A percentile compares a stretch with the other conserved stretches of the same genome.
These are phyloP conservation scores for Singerocomus inundabilis DNA, from an alignment of 1,284 basidiomycete species.

Conservation along the genomic window DNA sequence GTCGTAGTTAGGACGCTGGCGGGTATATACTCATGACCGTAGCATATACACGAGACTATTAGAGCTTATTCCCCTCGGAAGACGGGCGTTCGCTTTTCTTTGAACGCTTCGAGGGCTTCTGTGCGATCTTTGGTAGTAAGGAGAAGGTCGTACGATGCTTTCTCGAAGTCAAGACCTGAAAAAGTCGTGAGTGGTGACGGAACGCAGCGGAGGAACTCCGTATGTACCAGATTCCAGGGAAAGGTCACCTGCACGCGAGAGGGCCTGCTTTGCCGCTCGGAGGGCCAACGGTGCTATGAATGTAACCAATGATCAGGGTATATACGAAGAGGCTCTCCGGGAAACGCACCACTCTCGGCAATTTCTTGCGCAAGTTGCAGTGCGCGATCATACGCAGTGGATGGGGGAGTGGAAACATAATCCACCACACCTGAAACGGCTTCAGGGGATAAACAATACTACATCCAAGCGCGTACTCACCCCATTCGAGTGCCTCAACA, in stretches of 20 bases:
- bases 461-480: slow-evolving; percentile 40
- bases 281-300: slow-evolving; percentile 81
- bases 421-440: slow-evolving; percentile 66
- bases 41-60: neutral
- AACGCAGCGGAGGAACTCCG: neutral
- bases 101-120: slow-evolving; percentile 88
- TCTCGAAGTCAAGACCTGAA: slow-evolving; percentile 83
- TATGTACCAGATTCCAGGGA: slow-evolving; percentile 68
- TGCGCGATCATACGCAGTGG: slow-evolving; percentile 65
- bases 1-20: slow-evolving; percentile 27
- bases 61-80: slow-evolving; percentile 74
- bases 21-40: neutral
- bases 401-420: slow-evolving; percentile 63
- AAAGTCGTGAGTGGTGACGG: slow-evolving; percentile 2
- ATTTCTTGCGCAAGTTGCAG: slow-evolving; percentile 65
- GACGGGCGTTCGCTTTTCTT: slow-evolving; percentile 80
- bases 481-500: slow-evolving; percentile 71
- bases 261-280: slow-evolving; percentile 85
- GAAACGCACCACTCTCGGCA: slow-evolving; percentile 60
- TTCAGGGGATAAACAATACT: slow-evolving; percentile 5
- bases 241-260: slow-evolving; percentile 77
- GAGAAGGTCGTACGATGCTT: slow-evolving; percentile 83
- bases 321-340: neutral
- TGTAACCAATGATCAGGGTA: neutral
- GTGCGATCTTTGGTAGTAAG: slow-evolving; percentile 75